phyloP scores from a whole-genome alignment of 257 asterid species.

The Leonotis leonurus region DNA sequence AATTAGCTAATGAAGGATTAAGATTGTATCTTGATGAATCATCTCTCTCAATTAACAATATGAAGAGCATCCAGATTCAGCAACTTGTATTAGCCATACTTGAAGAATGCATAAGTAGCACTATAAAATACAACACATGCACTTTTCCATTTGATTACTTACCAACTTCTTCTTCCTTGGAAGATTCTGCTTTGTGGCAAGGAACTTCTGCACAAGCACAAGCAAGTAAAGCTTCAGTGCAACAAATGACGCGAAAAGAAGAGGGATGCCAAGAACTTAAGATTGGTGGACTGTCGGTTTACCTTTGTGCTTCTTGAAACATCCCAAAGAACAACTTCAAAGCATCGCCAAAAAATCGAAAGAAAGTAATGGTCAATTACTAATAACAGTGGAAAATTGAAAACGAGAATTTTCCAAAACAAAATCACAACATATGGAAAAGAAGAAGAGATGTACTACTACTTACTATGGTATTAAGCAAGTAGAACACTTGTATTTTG shows the following conservation, averaged over 20 bases:
- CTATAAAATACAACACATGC: background rate
- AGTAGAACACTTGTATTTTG: conserved; percentile 84
- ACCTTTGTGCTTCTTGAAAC: conserved; percentile 94
- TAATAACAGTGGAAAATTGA: too few species aligned
- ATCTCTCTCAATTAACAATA: background rate
- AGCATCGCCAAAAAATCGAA: conserved; percentile 17
- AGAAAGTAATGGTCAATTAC: background rate
- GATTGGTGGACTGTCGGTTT: background rate
- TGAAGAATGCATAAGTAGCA: background rate
- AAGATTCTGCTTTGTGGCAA: conserved; percentile 43
- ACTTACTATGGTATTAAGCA: conserved; percentile 68
- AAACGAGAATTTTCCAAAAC: background rate
- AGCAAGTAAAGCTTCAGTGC: background rate
- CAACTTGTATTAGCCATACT: background rate
- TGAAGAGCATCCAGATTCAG: background rate
- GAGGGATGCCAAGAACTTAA: background rate
- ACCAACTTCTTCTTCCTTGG: conserved; percentile 24
- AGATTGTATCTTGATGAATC: background rate
- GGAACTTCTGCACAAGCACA: conserved; percentile 51
- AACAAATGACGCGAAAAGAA: background rate
- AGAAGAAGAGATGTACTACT: background rate
- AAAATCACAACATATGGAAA: too few species aligned
- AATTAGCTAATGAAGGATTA: background rate
- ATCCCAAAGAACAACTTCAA: conserved; percentile 58
- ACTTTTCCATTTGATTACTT: conserved; percentile 4